These are phyloP conservation scores for Quercus wislizeni DNA, from an alignment of 306 rosid genomes.

Conservation along the genomic window DNA sequence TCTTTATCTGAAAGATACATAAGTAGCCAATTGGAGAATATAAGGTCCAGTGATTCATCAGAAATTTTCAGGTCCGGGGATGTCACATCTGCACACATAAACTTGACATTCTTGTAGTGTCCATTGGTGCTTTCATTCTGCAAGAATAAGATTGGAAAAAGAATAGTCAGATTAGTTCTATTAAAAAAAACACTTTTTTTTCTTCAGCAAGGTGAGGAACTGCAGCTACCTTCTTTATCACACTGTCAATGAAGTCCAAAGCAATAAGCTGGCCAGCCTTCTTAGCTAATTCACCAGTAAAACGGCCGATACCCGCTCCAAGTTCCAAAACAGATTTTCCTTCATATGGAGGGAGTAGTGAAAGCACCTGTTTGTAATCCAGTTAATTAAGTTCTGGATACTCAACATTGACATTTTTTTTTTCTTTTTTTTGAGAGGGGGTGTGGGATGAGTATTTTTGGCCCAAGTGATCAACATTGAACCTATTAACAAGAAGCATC, in stretches of 20 bases:
- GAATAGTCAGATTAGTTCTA: slow-evolving; percentile 1
- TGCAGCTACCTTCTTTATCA: slow-evolving; percentile 69
- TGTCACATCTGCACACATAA: slow-evolving; percentile 90
- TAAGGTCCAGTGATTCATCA: slow-evolving; percentile 68
- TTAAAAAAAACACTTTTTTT: neutral
- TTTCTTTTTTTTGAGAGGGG: too few species aligned
- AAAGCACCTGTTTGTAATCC: slow-evolving; percentile 50
- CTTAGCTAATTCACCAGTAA: slow-evolving; percentile 79
- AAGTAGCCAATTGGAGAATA: slow-evolving; percentile 96
- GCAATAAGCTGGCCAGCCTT: slow-evolving; percentile 84
- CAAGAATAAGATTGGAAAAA: slow-evolving; percentile 8
- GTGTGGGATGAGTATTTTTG: too few species aligned
- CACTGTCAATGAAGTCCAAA: slow-evolving; percentile 84
- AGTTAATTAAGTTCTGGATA: neutral
- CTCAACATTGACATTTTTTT: neutral
- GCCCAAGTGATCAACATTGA: neutral
- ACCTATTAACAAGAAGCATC: neutral
- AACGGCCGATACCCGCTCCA: slow-evolving; percentile 98
- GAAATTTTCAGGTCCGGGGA: slow-evolving; percentile 60
- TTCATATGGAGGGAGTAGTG: slow-evolving; percentile 67
- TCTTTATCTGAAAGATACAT: slow-evolving; percentile 92
- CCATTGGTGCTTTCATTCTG: slow-evolving; percentile 83
- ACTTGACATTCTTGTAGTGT: slow-evolving; percentile 75
- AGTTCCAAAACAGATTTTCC: slow-evolving; percentile 85
- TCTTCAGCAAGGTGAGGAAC: slow-evolving; percentile 2